These are phyloP conservation scores for Oehlia diaphana DNA, from an alignment of 192 early-diverging fungal genomes.

Conservation along the genomic window DNA sequence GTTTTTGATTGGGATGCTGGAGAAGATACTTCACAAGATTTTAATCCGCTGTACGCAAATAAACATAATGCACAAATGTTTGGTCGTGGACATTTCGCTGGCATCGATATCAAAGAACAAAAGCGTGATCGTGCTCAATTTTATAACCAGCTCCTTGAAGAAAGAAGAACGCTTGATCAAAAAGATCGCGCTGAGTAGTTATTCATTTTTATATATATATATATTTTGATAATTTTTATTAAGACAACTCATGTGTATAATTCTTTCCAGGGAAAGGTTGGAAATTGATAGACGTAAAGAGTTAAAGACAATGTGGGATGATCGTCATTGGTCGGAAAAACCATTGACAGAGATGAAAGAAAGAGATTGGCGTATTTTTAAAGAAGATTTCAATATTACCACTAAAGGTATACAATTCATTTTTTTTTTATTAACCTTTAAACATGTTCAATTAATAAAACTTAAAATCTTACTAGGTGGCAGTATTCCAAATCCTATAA, in stretches of 20 bases:
- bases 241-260: not conserved
- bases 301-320: slow-evolving; percentile 74
- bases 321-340: slow-evolving; percentile 96
- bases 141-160: slow-evolving; percentile 66
- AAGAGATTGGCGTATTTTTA: slow-evolving; percentile 99
- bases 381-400: slow-evolving; percentile 95
- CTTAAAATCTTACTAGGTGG: slow-evolving; percentile 51
- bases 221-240: not conserved
- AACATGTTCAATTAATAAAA: not conserved
- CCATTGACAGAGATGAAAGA: slow-evolving; percentile 88
- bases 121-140: slow-evolving; percentile 65
- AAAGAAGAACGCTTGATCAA: slow-evolving; percentile 57
- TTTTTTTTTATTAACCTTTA: not conserved
- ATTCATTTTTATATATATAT: not conserved
- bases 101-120: slow-evolving; percentile 79
- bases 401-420: slow-evolving; percentile 68
- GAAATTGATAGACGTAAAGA: slow-evolving; percentile 66
- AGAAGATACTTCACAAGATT: slow-evolving; percentile 94
- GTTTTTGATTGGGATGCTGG: slow-evolving; percentile 96
- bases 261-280: slow-evolving; percentile 52
- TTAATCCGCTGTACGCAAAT: slow-evolving; percentile 87
- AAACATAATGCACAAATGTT: slow-evolving; percentile 72
- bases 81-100: slow-evolving; percentile 86
- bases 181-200: slow-evolving; percentile 57
- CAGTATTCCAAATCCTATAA: slow-evolving; percentile 84